Evolutionary conservation across 2,329 filamentous ascomycete genomes (phyloP).

Genomic region (Fusarium sublunatum): DNA sequence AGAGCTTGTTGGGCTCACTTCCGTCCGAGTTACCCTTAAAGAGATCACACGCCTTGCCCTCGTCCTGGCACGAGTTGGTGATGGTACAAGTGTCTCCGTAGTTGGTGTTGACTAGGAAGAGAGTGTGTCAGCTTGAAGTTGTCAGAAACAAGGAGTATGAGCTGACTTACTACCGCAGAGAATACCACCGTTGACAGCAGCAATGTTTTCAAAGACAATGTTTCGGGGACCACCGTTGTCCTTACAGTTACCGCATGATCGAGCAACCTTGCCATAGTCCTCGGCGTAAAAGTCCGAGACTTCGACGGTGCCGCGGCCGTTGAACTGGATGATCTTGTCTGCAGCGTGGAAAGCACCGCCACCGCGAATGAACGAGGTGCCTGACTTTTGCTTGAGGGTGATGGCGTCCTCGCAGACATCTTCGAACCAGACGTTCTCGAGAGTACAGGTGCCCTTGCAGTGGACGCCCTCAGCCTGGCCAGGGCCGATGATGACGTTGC

Average conservation of each 20-base stretch:
- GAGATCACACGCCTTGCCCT: constrained; percentile 37
- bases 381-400: constrained; percentile 54
- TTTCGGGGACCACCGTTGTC: constrained; percentile 37
- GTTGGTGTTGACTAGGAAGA: constrained; percentile 35
- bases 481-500: constrained; percentile 64
- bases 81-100: constrained; percentile 44
- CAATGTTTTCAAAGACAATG: constrained; percentile 31
- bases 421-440: constrained; percentile 55
- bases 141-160: too few species aligned
- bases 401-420: constrained; percentile 54
- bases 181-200: constrained; percentile 40
- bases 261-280: constrained; percentile 61
- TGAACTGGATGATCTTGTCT: constrained; percentile 58
- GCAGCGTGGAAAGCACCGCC: constrained; percentile 56
- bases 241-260: constrained; percentile 56
- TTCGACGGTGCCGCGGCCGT: constrained; percentile 54
- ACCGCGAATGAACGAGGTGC: constrained; percentile 55
- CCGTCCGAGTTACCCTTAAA: constrained; percentile 36
- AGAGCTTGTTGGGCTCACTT: constrained; percentile 35
- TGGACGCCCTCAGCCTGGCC: constrained; percentile 63
- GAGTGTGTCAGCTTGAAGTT: neutral
- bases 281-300: constrained; percentile 45
- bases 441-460: constrained; percentile 59
- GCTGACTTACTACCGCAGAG: constrained; percentile 35
- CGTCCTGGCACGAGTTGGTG: constrained; percentile 36